Conservation (phyloP, 208 protist genomes). For the Acanthamoeba sp. region DNA sequence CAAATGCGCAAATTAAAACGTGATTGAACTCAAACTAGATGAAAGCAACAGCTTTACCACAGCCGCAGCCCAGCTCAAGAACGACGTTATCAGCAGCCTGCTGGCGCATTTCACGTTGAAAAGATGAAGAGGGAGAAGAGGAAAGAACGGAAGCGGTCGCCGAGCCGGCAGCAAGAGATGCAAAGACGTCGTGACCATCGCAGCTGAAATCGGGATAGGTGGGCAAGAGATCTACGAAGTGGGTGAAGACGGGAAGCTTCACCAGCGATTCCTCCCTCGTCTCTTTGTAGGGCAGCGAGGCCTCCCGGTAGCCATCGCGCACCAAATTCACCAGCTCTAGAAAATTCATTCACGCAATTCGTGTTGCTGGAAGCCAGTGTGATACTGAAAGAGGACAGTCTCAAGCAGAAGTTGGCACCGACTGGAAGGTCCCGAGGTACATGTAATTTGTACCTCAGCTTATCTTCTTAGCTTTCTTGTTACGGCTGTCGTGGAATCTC, state of each 20-base stretch:
- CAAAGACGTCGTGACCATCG: slow-evolving; percentile 5
- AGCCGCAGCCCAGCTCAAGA: slow-evolving; percentile 49
- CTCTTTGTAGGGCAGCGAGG: slow-evolving; percentile 66
- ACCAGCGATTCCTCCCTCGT: slow-evolving; percentile 33
- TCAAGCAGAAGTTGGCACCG: too few species aligned
- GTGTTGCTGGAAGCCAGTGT: too few species aligned
- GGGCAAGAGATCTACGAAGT: slow-evolving; percentile 19
- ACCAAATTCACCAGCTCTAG: slow-evolving; percentile 41
- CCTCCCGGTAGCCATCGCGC: slow-evolving; percentile 36
- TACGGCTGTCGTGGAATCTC: too few species aligned
- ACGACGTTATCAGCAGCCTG: not conserved
- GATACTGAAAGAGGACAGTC: too few species aligned
- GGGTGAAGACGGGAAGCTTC: slow-evolving; percentile 37
- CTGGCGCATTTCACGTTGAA: slow-evolving; percentile 41
- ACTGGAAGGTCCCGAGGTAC: not conserved
- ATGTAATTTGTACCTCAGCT: not conserved
- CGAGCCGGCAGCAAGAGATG: not conserved
- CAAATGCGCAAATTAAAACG: not conserved
- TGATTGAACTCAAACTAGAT: not conserved
- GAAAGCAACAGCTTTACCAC: not conserved
- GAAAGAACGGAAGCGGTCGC: not conserved
- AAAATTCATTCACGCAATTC: slow-evolving; percentile 1
- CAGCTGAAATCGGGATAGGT: not conserved
- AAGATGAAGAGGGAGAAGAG: not conserved
- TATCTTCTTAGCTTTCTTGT: too few species aligned